phyloP scores from a whole-genome alignment of 495 filamentous ascomycete species.

The Neurospora sp. region DNA sequence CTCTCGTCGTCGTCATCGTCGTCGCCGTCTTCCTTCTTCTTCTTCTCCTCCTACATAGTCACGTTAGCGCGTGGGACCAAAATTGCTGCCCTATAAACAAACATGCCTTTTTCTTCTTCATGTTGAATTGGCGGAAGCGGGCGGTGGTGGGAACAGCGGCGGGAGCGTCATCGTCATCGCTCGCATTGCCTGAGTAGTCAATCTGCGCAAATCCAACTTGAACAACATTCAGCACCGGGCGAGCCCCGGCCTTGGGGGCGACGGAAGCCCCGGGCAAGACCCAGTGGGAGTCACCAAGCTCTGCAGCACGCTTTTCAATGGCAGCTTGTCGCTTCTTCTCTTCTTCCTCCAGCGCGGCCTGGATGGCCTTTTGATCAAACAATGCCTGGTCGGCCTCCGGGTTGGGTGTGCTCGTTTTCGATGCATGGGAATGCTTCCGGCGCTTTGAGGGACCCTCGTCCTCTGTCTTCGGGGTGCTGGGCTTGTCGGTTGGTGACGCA shows the following conservation, averaged over 20 bases:
- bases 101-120: constrained; percentile 30
- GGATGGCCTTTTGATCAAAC: constrained; percentile 42
- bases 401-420: constrained; percentile 7
- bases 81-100: not conserved
- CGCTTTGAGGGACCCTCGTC: constrained; percentile 39
- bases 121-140: constrained; percentile 30
- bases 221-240: constrained; percentile 32
- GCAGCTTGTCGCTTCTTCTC: constrained; percentile 65
- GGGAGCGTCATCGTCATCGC: constrained; percentile 6
- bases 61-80: not conserved
- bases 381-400: constrained; percentile 16
- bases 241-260: constrained; percentile 8
- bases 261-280: constrained; percentile 44
- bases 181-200: constrained; percentile 16
- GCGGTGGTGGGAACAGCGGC: constrained; percentile 3
- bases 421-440: constrained; percentile 31
- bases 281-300: constrained; percentile 82
- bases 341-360: constrained; percentile 63
- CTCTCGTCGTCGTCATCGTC: constrained; percentile 6
- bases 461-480: constrained; percentile 29
- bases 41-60: constrained; percentile 1
- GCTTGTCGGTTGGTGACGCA: constrained; percentile 35
- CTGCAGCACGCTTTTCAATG: constrained; percentile 56
- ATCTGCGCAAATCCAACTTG: constrained; percentile 42
- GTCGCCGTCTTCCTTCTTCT: constrained; percentile 7